phyloP scores from a whole-genome alignment of 1,284 basidiomycete genomes.

The Sporisorium graminicola region DNA sequence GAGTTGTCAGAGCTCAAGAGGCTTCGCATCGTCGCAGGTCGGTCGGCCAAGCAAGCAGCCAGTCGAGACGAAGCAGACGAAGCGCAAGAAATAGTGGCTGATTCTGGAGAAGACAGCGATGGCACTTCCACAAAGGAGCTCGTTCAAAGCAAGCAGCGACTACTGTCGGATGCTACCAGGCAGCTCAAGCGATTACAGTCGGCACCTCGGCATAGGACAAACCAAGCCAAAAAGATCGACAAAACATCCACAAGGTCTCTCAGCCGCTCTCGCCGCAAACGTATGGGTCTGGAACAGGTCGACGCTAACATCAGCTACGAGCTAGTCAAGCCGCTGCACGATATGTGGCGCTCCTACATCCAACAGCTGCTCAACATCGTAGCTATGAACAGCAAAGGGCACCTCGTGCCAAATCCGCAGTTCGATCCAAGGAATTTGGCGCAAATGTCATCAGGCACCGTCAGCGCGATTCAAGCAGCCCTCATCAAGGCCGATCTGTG shows the following conservation, averaged over 20 bases:
- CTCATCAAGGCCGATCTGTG: constrained; percentile 54
- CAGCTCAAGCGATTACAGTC: constrained; percentile 33
- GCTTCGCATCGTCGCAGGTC: constrained; percentile 31
- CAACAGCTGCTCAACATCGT: constrained; percentile 53
- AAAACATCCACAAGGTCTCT: constrained; percentile 20
- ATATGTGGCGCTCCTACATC: constrained; percentile 52
- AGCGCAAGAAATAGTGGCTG: background rate
- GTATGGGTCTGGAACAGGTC: constrained; percentile 35
- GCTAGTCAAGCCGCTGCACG: constrained; percentile 41
- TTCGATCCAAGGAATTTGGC: constrained; percentile 29
- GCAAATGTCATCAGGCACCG: constrained; percentile 41
- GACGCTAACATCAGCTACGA: constrained; percentile 42
- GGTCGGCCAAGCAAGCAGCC: constrained; percentile 14
- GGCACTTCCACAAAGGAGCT: constrained; percentile 6
- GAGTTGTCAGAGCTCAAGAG: constrained; percentile 45
- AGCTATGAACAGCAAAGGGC: constrained; percentile 31
- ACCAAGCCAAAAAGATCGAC: constrained; percentile 39
- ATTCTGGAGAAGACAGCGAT: background rate
- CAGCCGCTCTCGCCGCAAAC: constrained; percentile 42
- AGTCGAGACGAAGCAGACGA: background rate
- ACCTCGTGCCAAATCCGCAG: constrained; percentile 34
- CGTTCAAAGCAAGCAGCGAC: constrained; percentile 33
- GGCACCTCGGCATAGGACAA: constrained; percentile 17
- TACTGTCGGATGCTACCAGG: constrained; percentile 23
- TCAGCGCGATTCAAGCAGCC: constrained; percentile 40